Evolutionary conservation across 495 filamentous ascomycete genomes (phyloP).

Genomic region (Amphirosellinia nigrospora): DNA sequence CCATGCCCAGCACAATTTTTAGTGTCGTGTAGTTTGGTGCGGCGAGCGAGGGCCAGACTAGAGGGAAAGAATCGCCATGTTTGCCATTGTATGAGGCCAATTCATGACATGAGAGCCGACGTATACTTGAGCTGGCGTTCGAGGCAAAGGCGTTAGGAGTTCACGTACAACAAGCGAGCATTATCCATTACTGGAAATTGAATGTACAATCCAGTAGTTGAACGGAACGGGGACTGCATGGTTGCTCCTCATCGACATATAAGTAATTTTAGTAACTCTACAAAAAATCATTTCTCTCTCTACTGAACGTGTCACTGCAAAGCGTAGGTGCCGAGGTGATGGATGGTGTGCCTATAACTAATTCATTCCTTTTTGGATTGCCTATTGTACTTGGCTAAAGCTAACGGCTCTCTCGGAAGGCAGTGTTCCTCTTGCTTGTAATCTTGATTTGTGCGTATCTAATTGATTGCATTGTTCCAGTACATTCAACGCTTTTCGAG

Average conservation of each 20-base stretch:
- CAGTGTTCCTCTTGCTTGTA: neutral
- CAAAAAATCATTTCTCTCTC: neutral
- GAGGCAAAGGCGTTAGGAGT: conserved; percentile 18
- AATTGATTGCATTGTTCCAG: neutral
- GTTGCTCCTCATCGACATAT: neutral
- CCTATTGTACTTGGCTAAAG: neutral
- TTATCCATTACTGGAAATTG: conserved; percentile 1
- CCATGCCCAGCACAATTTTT: too few species aligned
- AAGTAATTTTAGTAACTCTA: neutral
- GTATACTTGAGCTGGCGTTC: conserved; percentile 1
- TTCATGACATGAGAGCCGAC: conserved; percentile 10
- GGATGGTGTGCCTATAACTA: neutral
- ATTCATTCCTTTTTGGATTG: neutral
- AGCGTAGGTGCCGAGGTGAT: neutral
- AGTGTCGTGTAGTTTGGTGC: too few species aligned
- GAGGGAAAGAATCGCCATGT: neutral
- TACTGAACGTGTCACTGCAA: neutral
- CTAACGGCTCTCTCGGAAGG: neutral
- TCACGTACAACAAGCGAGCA: conserved; percentile 2
- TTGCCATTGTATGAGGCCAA: neutral
- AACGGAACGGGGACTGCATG: neutral
- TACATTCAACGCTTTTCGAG: neutral
- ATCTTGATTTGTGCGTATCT: neutral
- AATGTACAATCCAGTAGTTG: neutral
- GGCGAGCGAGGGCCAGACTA: neutral